Evolutionary conservation across 2,329 filamentous ascomycete species (phyloP), one percentile per base, ranked within the genome.

Genomic region (Triangularia setosa): DNA sequence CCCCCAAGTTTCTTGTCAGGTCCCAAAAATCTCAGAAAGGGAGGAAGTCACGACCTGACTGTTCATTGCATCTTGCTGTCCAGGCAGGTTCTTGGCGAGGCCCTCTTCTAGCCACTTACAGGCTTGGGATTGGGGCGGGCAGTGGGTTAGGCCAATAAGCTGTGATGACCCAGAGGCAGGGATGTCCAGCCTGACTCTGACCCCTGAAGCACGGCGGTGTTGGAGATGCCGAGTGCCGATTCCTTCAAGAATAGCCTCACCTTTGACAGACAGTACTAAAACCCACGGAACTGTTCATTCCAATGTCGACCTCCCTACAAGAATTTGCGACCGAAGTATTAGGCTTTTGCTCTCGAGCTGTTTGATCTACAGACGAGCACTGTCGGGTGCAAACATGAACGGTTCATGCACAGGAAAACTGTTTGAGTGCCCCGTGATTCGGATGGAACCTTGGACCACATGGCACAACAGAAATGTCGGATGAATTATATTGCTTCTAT

Each of bases 31-130:
- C 35, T 14, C 35, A 40, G 35, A 25, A 54, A 54, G 21, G 48
- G 48, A 54, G 24, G 18, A 54, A 54, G 48, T 54, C 52, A 55
- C 52, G 23, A 55, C 11, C 52, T 23, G 23, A 23, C 52, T 28
- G 25, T 55, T 18, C 52, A 55, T 48, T n/a, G n/a, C 40, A 48
- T 21, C 40, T 48, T 18, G 40, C 40, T 48, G 40, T 21, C 40
- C 40, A 48, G 40, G n/a, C n/a, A 48, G 40, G n/a, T 35, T 30
- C 58, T 60, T 60, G 58, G 58, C 58, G 35, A 57, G 40, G 40
- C 8, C 57, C 25, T 58, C 9, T 44, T 40, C 33, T 59, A 33
- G 57, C 57, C 57, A 59, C 18, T 25, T 59, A 40, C 16, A 24
- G 57, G 57, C 55, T 58, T 33, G 25, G 33, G 23, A 44, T 48